Conservation (phyloP, 345 rosid genomes). For the Gossypium rotundifolium region DNA sequence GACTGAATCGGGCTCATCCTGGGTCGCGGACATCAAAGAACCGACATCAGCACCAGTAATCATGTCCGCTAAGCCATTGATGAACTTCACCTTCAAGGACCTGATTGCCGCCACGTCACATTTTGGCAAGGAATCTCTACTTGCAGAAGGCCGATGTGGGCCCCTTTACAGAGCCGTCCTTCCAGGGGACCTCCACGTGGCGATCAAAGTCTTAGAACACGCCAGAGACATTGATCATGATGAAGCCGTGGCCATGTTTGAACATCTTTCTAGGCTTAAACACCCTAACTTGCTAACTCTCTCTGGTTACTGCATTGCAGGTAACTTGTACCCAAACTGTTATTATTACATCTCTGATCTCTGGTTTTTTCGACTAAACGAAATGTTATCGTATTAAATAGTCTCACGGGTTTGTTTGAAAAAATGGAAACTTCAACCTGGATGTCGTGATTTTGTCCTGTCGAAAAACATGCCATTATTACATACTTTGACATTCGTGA, state of each 20-base stretch:
- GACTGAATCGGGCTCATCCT: slow-evolving; percentile 81
- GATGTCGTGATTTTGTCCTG: slow-evolving; percentile 18
- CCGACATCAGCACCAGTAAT: slow-evolving; percentile 78
- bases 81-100: slow-evolving; percentile 85
- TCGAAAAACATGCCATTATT: slow-evolving; percentile 18
- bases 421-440: slow-evolving; percentile 4
- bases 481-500: slow-evolving; percentile 13
- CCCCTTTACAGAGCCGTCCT: slow-evolving; percentile 79
- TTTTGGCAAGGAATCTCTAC: slow-evolving; percentile 76
- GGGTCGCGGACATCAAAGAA: slow-evolving; percentile 91
- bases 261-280: slow-evolving; percentile 60
- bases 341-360: not conserved
- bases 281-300: slow-evolving; percentile 84
- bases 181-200: slow-evolving; percentile 86
- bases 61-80: slow-evolving; percentile 82
- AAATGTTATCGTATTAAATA: slow-evolving; percentile 11
- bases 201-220: slow-evolving; percentile 77
- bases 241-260: slow-evolving; percentile 55
- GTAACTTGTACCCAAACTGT: slow-evolving; percentile 25
- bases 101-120: slow-evolving; percentile 90
- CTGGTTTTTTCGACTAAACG: not conserved
- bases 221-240: slow-evolving; percentile 46
- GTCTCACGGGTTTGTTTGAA: slow-evolving; percentile 30
- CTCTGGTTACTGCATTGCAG: slow-evolving; percentile 94
- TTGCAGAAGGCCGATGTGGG: slow-evolving; percentile 77